Evolutionary conservation across 352 stramenopile genomes (phyloP), one percentile per base, ranked within the genome.

Genomic region (Phytophthora pistaciae): DNA sequence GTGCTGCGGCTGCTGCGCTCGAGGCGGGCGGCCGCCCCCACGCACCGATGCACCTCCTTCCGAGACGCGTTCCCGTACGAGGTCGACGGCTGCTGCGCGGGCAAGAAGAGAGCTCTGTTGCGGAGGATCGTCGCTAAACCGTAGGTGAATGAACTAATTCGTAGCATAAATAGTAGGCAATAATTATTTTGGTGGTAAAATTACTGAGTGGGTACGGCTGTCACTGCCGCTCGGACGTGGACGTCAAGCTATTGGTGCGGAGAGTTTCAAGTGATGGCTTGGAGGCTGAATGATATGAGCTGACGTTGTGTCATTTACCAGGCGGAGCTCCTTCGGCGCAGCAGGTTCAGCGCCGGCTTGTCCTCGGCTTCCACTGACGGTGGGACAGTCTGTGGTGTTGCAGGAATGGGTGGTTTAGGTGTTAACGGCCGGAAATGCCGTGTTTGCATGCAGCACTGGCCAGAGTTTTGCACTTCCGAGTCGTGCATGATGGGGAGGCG

Each of bases 181-280:
- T 20, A 49, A 20, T 49, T 21, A 49, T 20, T n/a, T 38, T 16
- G 21, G 7, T 18, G 13, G 7, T 13, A 25, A 16, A 42, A 13
- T 42, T 42, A 42, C 36, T 42, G 36, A 42, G 36, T 42, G 11
- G 36, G 6, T 3, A 8, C 21, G 42, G 56, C 7, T 36, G 29
- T 11, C 20, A 84, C 38, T 74, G 77, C 29, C 71, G 81, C 27
- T 78, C 71, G 3, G 79, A 87, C n/a, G 42, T 85, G 18, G 81
- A 87, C 60, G 60, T 87, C 38, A 89, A 87, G 62, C 58, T 89
- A 8, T 48, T 89, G 60, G 79, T 89, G 59, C 29, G 62, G 11
- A 8, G 25, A 10, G 3, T 50, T 29, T 8, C 9, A 29, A 8
- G 5, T 29, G 20, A 2, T 29, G n/a, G 20, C 18, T 54, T 8